Percentiles rank a stretch among this genome's conserved stretches.
Conservation (phyloP, 768 basidiomycete species). For the Boletellus ananas region DNA sequence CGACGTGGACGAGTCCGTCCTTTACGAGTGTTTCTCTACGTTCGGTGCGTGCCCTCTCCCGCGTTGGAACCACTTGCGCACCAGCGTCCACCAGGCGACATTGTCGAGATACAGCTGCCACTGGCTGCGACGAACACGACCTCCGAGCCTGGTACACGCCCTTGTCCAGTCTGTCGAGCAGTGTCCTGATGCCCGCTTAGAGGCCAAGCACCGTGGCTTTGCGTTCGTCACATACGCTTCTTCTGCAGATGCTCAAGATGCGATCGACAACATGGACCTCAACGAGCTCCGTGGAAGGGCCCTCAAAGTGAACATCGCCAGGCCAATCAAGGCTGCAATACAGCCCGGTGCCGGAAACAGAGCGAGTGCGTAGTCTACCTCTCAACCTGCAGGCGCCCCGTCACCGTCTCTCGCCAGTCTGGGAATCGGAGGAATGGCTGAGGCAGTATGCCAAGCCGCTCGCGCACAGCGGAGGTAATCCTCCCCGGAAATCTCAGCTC, state of each 20-base stretch:
- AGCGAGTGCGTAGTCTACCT: slow-evolving; percentile 53
- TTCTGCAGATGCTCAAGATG: slow-evolving; percentile 84
- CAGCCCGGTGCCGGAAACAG: slow-evolving; percentile 65
- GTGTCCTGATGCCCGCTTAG: slow-evolving; percentile 32
- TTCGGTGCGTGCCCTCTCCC: slow-evolving; percentile 59
- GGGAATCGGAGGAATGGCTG: slow-evolving; percentile 96
- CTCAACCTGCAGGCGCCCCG: background rate
- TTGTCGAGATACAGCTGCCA: slow-evolving; percentile 89
- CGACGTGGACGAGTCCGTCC: slow-evolving; percentile 72
- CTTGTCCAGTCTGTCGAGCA: slow-evolving; percentile 1
- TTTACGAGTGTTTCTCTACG: slow-evolving; percentile 78
- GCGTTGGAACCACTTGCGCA: background rate
- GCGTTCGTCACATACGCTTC: slow-evolving; percentile 87
- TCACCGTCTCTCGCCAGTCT: slow-evolving; percentile 51
- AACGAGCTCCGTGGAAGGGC: slow-evolving; percentile 80
- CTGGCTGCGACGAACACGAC: slow-evolving; percentile 69
- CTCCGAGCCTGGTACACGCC: slow-evolving; percentile 49
- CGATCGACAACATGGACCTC: slow-evolving; percentile 98
- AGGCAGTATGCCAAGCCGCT: slow-evolving; percentile 76
- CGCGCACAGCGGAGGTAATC: slow-evolving; percentile 66
- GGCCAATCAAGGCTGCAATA: slow-evolving; percentile 69
- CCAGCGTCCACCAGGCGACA: slow-evolving; percentile 59
- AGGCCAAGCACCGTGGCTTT: slow-evolving; percentile 87
- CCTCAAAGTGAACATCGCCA: slow-evolving; percentile 80
- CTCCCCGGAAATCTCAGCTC: slow-evolving; percentile 2